Conservation (phyloP, 2,329 filamentous ascomycete species). For the Pseudopyricularia cyperi region DNA sequence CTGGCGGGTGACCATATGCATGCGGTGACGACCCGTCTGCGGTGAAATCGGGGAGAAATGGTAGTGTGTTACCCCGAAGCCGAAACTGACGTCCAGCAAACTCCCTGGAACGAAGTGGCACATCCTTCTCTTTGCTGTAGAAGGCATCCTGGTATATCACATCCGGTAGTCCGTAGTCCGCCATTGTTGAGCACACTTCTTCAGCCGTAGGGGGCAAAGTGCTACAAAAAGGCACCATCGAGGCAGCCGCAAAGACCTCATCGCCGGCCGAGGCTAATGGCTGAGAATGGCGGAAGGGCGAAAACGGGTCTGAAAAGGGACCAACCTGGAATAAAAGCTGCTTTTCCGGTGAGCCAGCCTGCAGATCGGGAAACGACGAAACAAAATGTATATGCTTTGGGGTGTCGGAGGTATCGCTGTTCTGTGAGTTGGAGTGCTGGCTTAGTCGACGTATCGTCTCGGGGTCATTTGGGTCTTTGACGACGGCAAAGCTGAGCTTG, state of each 20-base stretch:
- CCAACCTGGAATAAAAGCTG: background rate
- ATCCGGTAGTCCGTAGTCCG: conserved; percentile 43
- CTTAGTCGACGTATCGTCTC: conserved; percentile 51
- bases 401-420: conserved; percentile 21
- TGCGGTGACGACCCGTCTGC: conserved; percentile 42
- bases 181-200: conserved; percentile 43
- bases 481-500: conserved; percentile 53
- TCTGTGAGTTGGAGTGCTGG: conserved; percentile 46
- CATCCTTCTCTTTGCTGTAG: conserved; percentile 73
- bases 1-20: conserved; percentile 37
- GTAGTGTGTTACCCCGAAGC: conserved; percentile 60
- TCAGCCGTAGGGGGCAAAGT: conserved; percentile 17
- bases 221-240: background rate
- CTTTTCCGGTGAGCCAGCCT: background rate
- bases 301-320: background rate
- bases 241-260: background rate
- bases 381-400: conserved; percentile 21
- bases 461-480: conserved; percentile 62
- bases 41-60: conserved; percentile 72
- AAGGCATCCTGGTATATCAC: conserved; percentile 75
- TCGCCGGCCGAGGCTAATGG: background rate
- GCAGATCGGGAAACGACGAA: conserved; percentile 2
- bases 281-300: background rate
- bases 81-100: conserved; percentile 83
- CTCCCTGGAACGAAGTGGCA: conserved; percentile 63